Percentiles rank a stretch among this genome's conserved stretches.
Conservation (phyloP, 305 asterid species). For the Lippia alba region DNA sequence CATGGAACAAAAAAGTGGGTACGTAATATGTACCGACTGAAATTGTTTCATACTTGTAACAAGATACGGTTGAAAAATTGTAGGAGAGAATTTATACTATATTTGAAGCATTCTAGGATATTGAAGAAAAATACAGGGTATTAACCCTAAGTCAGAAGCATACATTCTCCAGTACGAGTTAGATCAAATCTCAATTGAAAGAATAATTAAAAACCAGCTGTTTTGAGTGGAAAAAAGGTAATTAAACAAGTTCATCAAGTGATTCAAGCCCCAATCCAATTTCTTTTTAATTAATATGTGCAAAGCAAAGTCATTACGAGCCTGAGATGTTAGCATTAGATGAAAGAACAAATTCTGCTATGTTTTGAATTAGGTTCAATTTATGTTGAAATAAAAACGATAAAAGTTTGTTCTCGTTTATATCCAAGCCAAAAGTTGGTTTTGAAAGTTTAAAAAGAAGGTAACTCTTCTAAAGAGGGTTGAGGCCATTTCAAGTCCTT, state of each 20-base stretch:
- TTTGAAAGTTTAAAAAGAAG: background rate
- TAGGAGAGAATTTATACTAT: slow-evolving; percentile 15
- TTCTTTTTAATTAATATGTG: no score
- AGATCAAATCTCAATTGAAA: background rate
- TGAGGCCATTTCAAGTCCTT: background rate
- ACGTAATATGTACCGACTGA: background rate
- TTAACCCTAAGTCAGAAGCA: slow-evolving; percentile 13
- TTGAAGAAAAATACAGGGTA: slow-evolving; percentile 13
- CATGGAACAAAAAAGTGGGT: slow-evolving; percentile 10
- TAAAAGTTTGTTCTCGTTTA: background rate
- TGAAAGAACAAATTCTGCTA: background rate
- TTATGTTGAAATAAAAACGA: background rate
- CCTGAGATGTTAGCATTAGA: no score
- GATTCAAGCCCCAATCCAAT: no score
- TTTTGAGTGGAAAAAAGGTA: background rate
- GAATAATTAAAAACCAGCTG: background rate
- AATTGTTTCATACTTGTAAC: slow-evolving; percentile 20
- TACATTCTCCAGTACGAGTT: slow-evolving; percentile 13
- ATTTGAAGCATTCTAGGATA: slow-evolving; percentile 7
- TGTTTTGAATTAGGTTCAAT: background rate
- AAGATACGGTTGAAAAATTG: background rate
- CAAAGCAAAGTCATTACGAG: no score
- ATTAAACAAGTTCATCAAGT: no score
- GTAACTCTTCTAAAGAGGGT: background rate
- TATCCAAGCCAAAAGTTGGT: background rate